phyloP scores from a whole-genome alignment of 164 flowering plant genomes.

The Tinospora cordifolia region DNA sequence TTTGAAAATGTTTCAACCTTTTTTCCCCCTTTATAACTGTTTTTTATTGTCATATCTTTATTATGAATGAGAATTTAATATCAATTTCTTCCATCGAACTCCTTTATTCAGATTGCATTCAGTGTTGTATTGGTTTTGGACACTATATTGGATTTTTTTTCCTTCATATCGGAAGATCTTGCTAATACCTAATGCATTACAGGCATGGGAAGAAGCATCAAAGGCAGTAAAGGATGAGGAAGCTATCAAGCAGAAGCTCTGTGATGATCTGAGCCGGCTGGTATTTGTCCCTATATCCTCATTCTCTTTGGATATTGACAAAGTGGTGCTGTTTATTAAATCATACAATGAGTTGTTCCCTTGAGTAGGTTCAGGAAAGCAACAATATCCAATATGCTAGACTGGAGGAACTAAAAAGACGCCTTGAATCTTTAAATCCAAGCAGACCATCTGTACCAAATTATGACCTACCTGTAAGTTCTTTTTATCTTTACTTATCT shows the following conservation, averaged over 20 bases:
- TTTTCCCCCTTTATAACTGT: neutral
- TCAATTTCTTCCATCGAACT: neutral
- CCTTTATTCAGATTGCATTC: neutral
- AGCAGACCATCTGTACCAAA: constrained; percentile 42
- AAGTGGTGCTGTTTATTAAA: neutral
- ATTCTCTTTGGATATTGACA: neutral
- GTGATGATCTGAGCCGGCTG: constrained; percentile 80
- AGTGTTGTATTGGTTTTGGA: neutral
- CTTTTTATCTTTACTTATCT: neutral
- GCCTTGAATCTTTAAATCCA: constrained; percentile 87
- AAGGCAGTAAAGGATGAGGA: constrained; percentile 82
- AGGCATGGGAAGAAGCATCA: constrained; percentile 82
- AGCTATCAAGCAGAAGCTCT: constrained; percentile 72
- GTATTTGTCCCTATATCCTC: constrained; percentile 26
- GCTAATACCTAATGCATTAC: constrained; percentile 10
- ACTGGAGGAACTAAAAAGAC: constrained; percentile 83
- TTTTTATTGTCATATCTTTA: no score
- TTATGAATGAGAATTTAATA: neutral
- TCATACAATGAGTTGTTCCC: neutral
- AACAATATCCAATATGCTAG: constrained; percentile 59
- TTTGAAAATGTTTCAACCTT: neutral
- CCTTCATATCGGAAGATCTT: neutral
- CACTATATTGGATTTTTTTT: neutral
- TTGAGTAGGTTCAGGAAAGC: constrained; percentile 81
- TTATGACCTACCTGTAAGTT: constrained; percentile 33